Evolutionary conservation across 371 early-diverging fungal genomes (phyloP).

Genomic region (Thermomucor indicae-seudaticae): DNA sequence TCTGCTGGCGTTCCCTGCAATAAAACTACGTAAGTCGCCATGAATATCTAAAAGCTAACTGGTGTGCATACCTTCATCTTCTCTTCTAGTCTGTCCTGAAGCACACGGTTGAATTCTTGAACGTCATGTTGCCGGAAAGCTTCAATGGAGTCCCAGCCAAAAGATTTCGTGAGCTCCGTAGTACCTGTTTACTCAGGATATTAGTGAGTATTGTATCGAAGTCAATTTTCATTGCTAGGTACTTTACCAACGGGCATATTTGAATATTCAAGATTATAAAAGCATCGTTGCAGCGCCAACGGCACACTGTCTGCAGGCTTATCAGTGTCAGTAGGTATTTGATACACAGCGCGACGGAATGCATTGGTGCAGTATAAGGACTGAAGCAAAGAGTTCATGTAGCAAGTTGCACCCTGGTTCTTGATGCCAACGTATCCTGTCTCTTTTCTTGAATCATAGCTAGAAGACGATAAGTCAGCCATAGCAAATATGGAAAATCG

Average conservation of each 20-base stretch:
- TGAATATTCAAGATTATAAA: slow-evolving; percentile 83
- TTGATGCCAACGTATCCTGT: slow-evolving; percentile 94
- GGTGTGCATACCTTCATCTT: slow-evolving; percentile 68
- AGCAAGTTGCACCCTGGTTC: slow-evolving; percentile 99
- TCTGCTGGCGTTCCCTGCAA: slow-evolving; percentile 70
- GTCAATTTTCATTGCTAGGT: slow-evolving; percentile 3
- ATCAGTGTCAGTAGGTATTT: slow-evolving; percentile 88
- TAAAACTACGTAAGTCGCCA: not conserved
- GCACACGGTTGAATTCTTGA: slow-evolving; percentile 93
- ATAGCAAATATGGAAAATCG: not conserved
- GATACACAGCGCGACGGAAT: slow-evolving; percentile 87
- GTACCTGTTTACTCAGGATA: slow-evolving; percentile 48
- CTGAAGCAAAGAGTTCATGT: slow-evolving; percentile 98
- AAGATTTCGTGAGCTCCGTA: slow-evolving; percentile 90
- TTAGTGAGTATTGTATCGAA: slow-evolving; percentile 2
- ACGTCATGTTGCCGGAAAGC: slow-evolving; percentile 97
- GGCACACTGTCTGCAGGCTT: slow-evolving; percentile 82
- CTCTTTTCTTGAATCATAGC: slow-evolving; percentile 82
- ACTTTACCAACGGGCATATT: slow-evolving; percentile 56
- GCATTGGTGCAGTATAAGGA: slow-evolving; percentile 94
- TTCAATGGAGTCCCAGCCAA: slow-evolving; percentile 95
- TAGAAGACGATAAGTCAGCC: slow-evolving; percentile 13
- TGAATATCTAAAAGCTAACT: not conserved
- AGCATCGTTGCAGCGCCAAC: slow-evolving; percentile 91
- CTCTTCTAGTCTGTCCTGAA: slow-evolving; percentile 91